These are phyloP conservation scores for Phaeosphaeriaceae sp. DNA, from an alignment of 2,329 filamentous ascomycete genomes.

Conservation along the genomic window DNA sequence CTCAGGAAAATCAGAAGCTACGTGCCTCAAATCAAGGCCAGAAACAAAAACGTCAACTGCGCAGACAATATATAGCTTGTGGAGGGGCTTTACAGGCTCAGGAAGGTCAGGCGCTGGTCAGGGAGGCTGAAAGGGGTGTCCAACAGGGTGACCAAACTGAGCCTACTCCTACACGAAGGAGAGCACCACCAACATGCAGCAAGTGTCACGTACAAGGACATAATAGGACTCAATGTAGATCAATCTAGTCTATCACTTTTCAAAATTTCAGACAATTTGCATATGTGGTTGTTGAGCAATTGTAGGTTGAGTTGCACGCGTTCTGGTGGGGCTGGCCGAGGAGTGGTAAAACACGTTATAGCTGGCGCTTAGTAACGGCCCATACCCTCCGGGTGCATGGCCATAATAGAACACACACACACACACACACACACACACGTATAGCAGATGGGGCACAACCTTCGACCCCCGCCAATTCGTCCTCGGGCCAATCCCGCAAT, in stretches of 20 bases:
- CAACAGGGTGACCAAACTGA: neutral
- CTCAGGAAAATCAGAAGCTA: constrained; percentile 10
- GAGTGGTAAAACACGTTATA: no score
- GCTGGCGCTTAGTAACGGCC: no score
- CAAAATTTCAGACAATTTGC: constrained; percentile 3
- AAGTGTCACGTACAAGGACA: constrained; percentile 13
- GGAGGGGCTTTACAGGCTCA: neutral
- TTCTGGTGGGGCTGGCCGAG: constrained; percentile 8
- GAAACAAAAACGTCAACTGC: no score
- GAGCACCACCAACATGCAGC: constrained; percentile 14
- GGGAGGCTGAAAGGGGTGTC: constrained; percentile 1
- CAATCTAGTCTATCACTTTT: constrained; percentile 2
- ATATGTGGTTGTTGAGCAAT: constrained; percentile 7
- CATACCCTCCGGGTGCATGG: no score
- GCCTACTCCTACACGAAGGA: neutral
- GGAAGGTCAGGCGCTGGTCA: constrained; percentile 1
- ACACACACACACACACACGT: no score
- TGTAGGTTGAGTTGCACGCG: neutral
- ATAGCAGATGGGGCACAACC: constrained; percentile 33
- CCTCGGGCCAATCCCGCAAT: constrained; percentile 40
- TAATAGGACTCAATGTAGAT: constrained; percentile 9
- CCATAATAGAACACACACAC: no score
- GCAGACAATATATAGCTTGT: no score
- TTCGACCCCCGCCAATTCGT: constrained; percentile 31
- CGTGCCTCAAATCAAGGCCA: neutral